These are phyloP conservation scores for Tetrahymena malaccensis DNA, from an alignment of 73 alveolate species.

Conservation along the genomic window DNA sequence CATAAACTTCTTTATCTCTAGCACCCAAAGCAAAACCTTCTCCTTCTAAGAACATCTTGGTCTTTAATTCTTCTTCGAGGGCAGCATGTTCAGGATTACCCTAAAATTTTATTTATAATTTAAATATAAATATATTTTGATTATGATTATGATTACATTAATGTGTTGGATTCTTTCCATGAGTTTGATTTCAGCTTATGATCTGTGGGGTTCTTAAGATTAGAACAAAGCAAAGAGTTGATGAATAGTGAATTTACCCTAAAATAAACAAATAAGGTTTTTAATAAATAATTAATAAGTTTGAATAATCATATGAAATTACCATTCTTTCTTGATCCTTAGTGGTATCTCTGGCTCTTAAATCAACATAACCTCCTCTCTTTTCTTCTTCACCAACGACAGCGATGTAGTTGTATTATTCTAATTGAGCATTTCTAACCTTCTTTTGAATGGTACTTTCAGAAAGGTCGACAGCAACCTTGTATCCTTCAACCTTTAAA, in stretches of 20 bases:
- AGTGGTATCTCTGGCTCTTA: conserved; percentile 87
- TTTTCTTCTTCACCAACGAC: conserved; percentile 98
- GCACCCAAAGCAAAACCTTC: conserved; percentile 27
- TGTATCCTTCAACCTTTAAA: conserved; percentile 75
- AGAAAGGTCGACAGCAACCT: conserved; percentile 79
- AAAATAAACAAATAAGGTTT: background rate
- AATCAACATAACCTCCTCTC: conserved; percentile 76
- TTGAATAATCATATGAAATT: conserved; percentile 16
- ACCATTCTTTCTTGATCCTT: conserved; percentile 66
- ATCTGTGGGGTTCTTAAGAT: conserved; percentile 57
- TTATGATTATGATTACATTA: background rate
- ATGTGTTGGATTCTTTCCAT: background rate
- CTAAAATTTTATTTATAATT: background rate
- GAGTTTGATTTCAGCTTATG: conserved; percentile 49
- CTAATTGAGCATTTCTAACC: conserved; percentile 92
- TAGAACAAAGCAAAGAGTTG: conserved; percentile 27
- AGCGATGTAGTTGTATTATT: conserved; percentile 87
- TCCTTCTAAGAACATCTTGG: conserved; percentile 29
- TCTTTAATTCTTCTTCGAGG: conserved; percentile 43
- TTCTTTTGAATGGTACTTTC: conserved; percentile 87
- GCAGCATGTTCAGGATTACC: conserved; percentile 40
- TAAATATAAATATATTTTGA: too few relatives aligned
- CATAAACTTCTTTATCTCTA: conserved; percentile 25
- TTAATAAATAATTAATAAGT: conserved; percentile 54
- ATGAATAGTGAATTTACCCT: conserved; percentile 37